Evolutionary conservation across 2,329 filamentous ascomycete genomes (phyloP), one percentile per base, ranked within the genome.

Genomic region (Xylariomycetidae sp.): DNA sequence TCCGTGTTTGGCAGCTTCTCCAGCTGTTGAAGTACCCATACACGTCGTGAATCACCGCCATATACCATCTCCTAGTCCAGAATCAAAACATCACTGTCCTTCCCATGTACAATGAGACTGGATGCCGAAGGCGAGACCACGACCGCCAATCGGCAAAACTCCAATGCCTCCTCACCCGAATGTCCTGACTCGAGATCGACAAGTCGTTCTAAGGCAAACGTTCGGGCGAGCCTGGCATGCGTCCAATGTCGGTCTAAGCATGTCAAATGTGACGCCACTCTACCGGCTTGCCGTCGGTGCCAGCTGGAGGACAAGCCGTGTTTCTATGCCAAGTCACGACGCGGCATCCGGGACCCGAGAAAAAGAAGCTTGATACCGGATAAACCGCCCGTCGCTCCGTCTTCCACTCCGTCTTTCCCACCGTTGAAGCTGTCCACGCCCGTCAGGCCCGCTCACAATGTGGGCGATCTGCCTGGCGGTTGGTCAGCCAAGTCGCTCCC

Each of bases 161-260:
- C 45, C 13, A 37, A 34, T 30, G 44, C 36, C 22, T 51, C 47
- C 8, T 48, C 50, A 17, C 41, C 46, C 14, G 49, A 53, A 22
- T 40, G 36, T n/a, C 44, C 44, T 26, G 46, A 51, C 25, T 32
- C 46, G 7, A 55, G 44, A 20, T 25, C 40, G 17, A 40, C 41
- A 30, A 46, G 40, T 30, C 49, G 49, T 16, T 54, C 56, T 18
- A 58, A 58, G 32, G 49, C 52, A 11, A 52, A 48, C 22, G 67
- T 73, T 33, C 59, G 62, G 33, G 61, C 62, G 16, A 64, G 62
- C 9, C 45, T 64, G 20, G 62, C 61, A 30, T 64, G 61, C 29
- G 54, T 69, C 55, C 73, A 76, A 45, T 74, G 69, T 36, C 63
- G 61, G 16, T 56, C 58, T 38, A 73, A 66, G 48, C 72, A 76